Base-by-base conservation (phyloP, 2,329 filamentous ascomycete genomes). In the Ophiostoma himal-ulmi region DNA sequence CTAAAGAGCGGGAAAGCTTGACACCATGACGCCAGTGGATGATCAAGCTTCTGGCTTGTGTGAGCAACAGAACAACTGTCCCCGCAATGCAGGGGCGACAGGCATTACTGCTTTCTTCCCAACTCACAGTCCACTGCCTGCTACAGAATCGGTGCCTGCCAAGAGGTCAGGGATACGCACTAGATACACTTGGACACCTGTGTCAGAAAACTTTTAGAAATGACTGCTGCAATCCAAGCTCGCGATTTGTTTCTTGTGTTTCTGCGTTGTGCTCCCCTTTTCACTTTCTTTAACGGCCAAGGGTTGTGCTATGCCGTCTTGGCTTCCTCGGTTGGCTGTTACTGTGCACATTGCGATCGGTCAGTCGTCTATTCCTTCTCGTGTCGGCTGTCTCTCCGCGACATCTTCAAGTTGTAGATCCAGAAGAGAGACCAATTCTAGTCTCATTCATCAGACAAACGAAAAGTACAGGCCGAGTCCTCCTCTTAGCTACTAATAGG, bases 21-120 rank as follows among this genome's bases (percentile, higher is more conserved):
- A 20, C 57, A 62, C n/a, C 8, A 57, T 48, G 17, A 48, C 17
- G 44, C 5, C 17, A 26, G n/a, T 26, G 52, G 52, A 26, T 57
- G 52, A 57, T 57, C 52, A 57, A 57, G 52, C 52, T 57, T 57
- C 52, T 57, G n/a, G 6, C n/a, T 57, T 57, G 52, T 57, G 52
- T 57, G 26, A 62, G 57, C 26, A 11, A 26, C 57, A 34, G 26
- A 62, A 62, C 26, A 17, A 30, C 14, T 8, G 22, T 57, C 57
- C 60, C 34, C 60, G 14, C 60, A 64, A 64, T 36, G 30, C 60
- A 64, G 30, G 34, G 34, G 34, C 20, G n/a, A 39, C 8, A 41
- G 62, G 62, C 62, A 30, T 62, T 26, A 10, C 22, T 26, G n/a
- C n/a, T 26, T n/a, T 20, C 2, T 64, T 64, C 60, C 17, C 60